phyloP scores from a whole-genome alignment of 129 eudicot species.

The Daucus carota region DH1_v3.0 NC_030383.2:64031501-64032000 shows the following conservation, averaged over 20 bases:
- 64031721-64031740: neutral
- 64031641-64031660: neutral
- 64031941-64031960: neutral
- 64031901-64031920: neutral
- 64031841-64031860: neutral
- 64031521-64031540: neutral
- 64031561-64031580: neutral
- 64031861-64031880: neutral
- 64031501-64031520: neutral
- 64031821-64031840: neutral
- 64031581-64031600: neutral
- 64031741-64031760: neutral
- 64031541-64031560: neutral
- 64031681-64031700: neutral
- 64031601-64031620: neutral
- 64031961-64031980: neutral
- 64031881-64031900: neutral
- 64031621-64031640: slow-evolving; percentile 4
- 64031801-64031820: neutral
- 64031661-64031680: neutral
- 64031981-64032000: neutral
- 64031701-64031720: neutral
- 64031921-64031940: neutral
- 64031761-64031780: neutral
- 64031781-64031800: neutral